phyloP scores from a whole-genome alignment of 345 rosid genomes.

The Mallotus nudiflorus region DNA sequence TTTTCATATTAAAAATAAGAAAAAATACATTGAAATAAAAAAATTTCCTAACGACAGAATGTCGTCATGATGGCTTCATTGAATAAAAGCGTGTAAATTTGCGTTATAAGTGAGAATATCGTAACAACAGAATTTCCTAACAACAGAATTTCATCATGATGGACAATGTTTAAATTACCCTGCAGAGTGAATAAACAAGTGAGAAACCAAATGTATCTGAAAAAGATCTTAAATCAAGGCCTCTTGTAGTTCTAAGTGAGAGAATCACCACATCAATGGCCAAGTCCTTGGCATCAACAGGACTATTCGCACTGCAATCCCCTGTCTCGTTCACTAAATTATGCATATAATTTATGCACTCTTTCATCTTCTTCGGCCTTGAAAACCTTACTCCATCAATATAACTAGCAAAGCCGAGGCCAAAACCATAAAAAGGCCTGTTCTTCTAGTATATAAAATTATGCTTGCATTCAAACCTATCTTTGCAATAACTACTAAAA shows the following conservation, averaged over 20 bases:
- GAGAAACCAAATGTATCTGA: constrained; percentile 58
- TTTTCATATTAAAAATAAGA: too few relatives aligned
- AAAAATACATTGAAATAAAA: too few relatives aligned
- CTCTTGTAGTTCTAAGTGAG: constrained; percentile 80
- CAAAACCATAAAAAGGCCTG: constrained; percentile 78
- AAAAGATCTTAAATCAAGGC: constrained; percentile 63
- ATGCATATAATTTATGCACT: constrained; percentile 56
- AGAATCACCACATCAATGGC: constrained; percentile 86
- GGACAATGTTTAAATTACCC: too few relatives aligned
- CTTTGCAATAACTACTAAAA: constrained; percentile 72
- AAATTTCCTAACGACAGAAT: too few relatives aligned
- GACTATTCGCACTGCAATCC: constrained; percentile 32
- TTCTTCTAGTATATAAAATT: constrained; percentile 86
- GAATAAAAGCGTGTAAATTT: too few relatives aligned
- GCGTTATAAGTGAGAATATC: too few relatives aligned
- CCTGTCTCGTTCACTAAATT: constrained; percentile 55
- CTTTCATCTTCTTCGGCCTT: constrained; percentile 79
- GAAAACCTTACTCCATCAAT: constrained; percentile 80
- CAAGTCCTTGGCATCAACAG: constrained; percentile 55
- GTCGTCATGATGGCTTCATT: too few relatives aligned
- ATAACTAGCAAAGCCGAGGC: constrained; percentile 93
- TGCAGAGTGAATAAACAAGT: constrained; percentile 54
- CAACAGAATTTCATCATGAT: too few relatives aligned
- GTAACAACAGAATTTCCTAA: too few relatives aligned
- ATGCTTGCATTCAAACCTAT: constrained; percentile 76